A percentile compares a stretch with the other conserved stretches of the same genome.
phyloP scores from a whole-genome alignment of 2,329 filamentous ascomycete genomes.

The Colletotrichum kahawae region DNA sequence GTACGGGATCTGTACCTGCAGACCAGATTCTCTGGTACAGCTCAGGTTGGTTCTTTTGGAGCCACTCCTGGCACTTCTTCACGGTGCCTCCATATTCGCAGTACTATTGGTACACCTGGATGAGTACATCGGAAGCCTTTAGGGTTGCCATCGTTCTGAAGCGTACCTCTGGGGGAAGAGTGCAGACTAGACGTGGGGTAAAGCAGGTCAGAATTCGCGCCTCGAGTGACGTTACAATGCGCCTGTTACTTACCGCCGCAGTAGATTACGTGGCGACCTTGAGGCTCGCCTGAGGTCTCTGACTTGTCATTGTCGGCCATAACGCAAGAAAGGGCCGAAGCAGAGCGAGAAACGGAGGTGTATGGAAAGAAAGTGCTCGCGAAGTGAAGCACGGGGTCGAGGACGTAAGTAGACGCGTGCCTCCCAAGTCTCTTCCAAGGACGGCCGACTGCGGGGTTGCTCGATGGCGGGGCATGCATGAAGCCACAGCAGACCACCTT shows the following conservation, averaged over 20 bases:
- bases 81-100: constrained; percentile 97
- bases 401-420: constrained; percentile 11
- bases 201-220: constrained; percentile 8
- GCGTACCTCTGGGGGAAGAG: constrained; percentile 67
- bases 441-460: constrained; percentile 22
- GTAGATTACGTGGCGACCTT: constrained; percentile 58
- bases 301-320: constrained; percentile 62
- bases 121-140: not conserved
- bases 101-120: constrained; percentile 65
- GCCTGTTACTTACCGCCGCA: constrained; percentile 58
- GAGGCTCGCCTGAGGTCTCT: constrained; percentile 50
- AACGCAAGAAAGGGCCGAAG: constrained; percentile 28
- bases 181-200: constrained; percentile 56
- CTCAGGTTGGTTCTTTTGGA: constrained; percentile 73
- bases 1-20: constrained; percentile 61
- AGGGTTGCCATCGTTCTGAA: not conserved
- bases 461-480: constrained; percentile 21
- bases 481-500: constrained; percentile 10
- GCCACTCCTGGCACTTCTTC: constrained; percentile 98
- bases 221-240: not conserved
- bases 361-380: not conserved
- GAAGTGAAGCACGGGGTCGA: constrained; percentile 17
- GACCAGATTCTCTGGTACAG: constrained; percentile 87
- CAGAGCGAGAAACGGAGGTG: not conserved
- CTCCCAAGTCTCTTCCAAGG: constrained; percentile 5